Evolutionary conservation across 176 grass and related monocot species (phyloP).

Genomic region (Luzula sylvatica): DNA sequence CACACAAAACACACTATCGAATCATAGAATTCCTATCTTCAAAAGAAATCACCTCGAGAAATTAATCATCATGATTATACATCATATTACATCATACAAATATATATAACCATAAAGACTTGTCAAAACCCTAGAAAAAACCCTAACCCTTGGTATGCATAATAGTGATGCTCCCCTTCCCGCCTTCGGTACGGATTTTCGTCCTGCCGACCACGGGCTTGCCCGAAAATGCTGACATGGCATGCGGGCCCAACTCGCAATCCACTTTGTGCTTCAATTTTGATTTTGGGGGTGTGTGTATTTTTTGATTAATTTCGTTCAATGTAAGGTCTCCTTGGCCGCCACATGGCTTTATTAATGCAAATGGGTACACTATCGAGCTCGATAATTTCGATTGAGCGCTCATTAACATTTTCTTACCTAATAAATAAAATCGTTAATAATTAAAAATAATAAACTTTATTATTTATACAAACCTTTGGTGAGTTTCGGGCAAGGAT

Average conservation of each 20-base stretch:
- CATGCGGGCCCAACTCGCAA: conserved; percentile 5
- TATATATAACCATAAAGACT: too few species aligned
- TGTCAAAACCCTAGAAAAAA: not conserved
- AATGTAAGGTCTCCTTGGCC: conserved; percentile 45
- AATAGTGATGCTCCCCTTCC: conserved; percentile 85
- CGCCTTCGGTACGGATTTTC: conserved; percentile 74
- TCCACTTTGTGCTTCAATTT: conserved; percentile 66
- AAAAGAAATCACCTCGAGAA: too few species aligned
- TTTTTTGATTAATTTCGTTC: conserved; percentile 65
- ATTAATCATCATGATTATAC: too few species aligned
- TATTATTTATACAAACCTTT: conserved; percentile 6
- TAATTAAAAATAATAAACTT: not conserved
- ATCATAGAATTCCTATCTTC: not conserved
- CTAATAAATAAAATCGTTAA: not conserved
- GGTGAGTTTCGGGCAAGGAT: conserved; percentile 15
- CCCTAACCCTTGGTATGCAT: conserved; percentile 48
- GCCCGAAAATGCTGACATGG: conserved; percentile 61
- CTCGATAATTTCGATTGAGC: conserved; percentile 39
- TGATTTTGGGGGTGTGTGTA: conserved; percentile 46
- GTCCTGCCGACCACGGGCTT: conserved; percentile 82
- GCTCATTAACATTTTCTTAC: conserved; percentile 43
- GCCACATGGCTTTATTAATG: conserved; percentile 74
- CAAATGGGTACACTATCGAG: conserved; percentile 62
- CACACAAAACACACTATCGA: too few species aligned
- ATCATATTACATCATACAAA: too few species aligned